Evolutionary conservation across 257 asterid species (phyloP), one percentile per base, ranked within the genome.

Genomic region (Solanum ossicruentum): DNA sequence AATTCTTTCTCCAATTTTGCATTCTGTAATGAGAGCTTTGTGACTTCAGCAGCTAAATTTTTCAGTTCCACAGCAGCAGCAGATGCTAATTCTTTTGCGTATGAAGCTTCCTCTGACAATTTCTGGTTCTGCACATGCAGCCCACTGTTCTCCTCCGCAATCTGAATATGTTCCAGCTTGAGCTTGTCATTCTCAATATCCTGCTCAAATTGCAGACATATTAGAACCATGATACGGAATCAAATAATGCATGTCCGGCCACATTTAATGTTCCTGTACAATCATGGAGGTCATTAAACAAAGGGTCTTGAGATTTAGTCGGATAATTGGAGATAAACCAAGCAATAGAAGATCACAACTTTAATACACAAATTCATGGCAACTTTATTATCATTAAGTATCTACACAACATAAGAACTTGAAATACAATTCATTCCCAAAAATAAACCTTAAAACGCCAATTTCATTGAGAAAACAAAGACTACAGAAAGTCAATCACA

Each of bases 41-140:
- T 97, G 83, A 97, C 98, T 91, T 97, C 99, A 67, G 95, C 93
- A 52, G 99, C 97, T 87, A 97, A 89, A 88, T 89, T 95, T 90
- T 97, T 97, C 83, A 97, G 89, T 86, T 97, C 99, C 54, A 93
- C 93, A 15, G 99, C 99, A 81, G 99, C 99, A 77, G 99, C 99
- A 86, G 99, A 94, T 58, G 99, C 99, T 85, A 97, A 91, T 88
- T 95, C 99, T 89, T 95, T 97, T 39, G 99, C 99, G 65, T 97
- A 97, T 69, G 97, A 95, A 84, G 98, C 97, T 91, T 95, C 99
- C 88, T 97, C 98, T 0, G 98, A 93, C 84, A 97, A 86, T 89
- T 95, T 97, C 91, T 92, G 98, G 84, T 94, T 95, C 81, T 95
- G 99, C 60, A 95, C 97, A 41, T 88, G 91, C 67, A 95, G 83